Percentiles rank a stretch among this genome's conserved stretches.
phyloP scores from a whole-genome alignment of 805 yeast genomes.

The Candida nitratophila region DNA sequence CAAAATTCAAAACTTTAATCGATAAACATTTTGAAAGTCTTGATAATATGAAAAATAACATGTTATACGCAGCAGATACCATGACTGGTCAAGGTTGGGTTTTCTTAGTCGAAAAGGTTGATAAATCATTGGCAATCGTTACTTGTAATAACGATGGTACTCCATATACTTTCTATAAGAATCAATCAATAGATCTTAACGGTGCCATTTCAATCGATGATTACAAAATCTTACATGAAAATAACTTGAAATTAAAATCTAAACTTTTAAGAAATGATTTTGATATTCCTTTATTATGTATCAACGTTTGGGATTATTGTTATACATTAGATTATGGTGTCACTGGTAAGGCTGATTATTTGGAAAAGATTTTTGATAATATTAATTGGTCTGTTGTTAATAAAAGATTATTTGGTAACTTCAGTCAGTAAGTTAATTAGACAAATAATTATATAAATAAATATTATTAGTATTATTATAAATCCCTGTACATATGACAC shows the following conservation, averaged over 20 bases:
- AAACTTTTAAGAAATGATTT: slow-evolving; percentile 41
- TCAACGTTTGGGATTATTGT: slow-evolving; percentile 89
- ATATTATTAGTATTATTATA: too few relatives aligned
- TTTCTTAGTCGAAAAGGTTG: slow-evolving; percentile 58
- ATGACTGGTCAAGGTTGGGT: slow-evolving; percentile 70
- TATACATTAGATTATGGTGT: slow-evolving; percentile 81
- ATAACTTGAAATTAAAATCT: slow-evolving; percentile 9
- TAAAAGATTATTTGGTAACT: slow-evolving; percentile 21
- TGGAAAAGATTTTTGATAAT: slow-evolving; percentile 69
- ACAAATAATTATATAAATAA: background rate
- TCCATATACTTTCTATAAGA: slow-evolving; percentile 62
- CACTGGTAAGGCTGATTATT: slow-evolving; percentile 63
- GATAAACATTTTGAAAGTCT: slow-evolving; percentile 33
- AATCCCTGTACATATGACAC: background rate
- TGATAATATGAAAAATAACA: slow-evolving; percentile 43
- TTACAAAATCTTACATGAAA: slow-evolving; percentile 37
- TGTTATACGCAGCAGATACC: slow-evolving; percentile 44
- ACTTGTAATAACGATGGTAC: slow-evolving; percentile 69
- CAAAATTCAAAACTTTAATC: slow-evolving; percentile 25
- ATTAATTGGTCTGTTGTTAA: slow-evolving; percentile 82
- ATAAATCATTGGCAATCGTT: slow-evolving; percentile 48
- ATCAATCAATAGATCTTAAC: slow-evolving; percentile 71
- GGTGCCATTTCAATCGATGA: slow-evolving; percentile 57
- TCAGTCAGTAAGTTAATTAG: background rate
- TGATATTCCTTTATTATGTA: slow-evolving; percentile 66